Evolutionary conservation across 495 filamentous ascomycete genomes (phyloP).

Genomic region (Penicillium flavigenum): DNA sequence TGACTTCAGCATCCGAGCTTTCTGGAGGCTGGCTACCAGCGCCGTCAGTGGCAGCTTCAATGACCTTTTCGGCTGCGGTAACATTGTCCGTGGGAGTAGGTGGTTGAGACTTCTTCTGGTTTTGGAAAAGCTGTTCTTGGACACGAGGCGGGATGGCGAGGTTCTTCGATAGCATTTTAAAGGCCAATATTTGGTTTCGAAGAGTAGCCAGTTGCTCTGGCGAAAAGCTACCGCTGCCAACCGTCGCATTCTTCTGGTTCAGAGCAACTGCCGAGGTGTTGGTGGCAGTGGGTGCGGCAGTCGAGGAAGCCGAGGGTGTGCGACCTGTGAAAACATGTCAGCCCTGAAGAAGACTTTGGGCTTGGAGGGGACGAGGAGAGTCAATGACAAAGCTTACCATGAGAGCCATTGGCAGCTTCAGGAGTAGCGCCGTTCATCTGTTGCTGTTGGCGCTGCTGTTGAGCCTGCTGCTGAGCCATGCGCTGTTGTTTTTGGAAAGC

Average conservation of each 20-base stretch:
- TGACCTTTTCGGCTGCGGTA: constrained; percentile 49
- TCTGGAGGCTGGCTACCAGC: constrained; percentile 38
- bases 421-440: constrained; percentile 46
- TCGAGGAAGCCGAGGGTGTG: constrained; percentile 48
- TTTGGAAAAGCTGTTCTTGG: constrained; percentile 72
- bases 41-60: constrained; percentile 49
- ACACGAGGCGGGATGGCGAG: constrained; percentile 69
- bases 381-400: constrained; percentile 39
- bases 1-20: constrained; percentile 26
- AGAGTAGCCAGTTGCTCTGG: constrained; percentile 68
- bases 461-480: constrained; percentile 46
- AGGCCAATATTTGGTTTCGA: constrained; percentile 75
- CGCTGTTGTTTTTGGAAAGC: constrained; percentile 45
- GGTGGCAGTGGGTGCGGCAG: constrained; percentile 29
- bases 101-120: constrained; percentile 60
- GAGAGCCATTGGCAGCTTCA: constrained; percentile 47
- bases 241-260: constrained; percentile 38
- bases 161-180: constrained; percentile 80
- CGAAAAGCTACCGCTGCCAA: constrained; percentile 58
- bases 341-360: constrained; percentile 1
- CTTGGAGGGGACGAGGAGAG: background rate
- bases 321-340: constrained; percentile 27
- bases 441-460: constrained; percentile 44
- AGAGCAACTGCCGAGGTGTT: constrained; percentile 24
- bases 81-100: constrained; percentile 58